These are phyloP conservation scores for grape (Vitis vinifera) DNA, from an alignment of 164 flowering plant species.

Conservation along the genomic window ASM3070453v1 NC_081818.1:748001-748500, in stretches of 20 bases:
- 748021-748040: slow-evolving; percentile 83
- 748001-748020: slow-evolving; percentile 90
- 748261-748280: neutral
- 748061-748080: slow-evolving; percentile 84
- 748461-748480: no score
- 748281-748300: neutral
- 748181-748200: slow-evolving; percentile 91
- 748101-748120: slow-evolving; percentile 58
- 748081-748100: slow-evolving; percentile 94
- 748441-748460: no score
- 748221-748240: slow-evolving; percentile 92
- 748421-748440: no score
- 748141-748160: neutral
- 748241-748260: neutral
- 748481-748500: no score
- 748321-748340: no score
- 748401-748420: no score
- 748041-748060: slow-evolving; percentile 83
- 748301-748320: no score
- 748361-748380: no score
- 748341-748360: no score
- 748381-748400: no score
- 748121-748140: neutral
- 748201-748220: slow-evolving; percentile 99
- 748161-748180: slow-evolving; percentile 5